Percentiles rank a stretch among this genome's conserved stretches.
These are phyloP conservation scores for Taiozyma sp. DNA, from an alignment of 1,139 yeast genomes.

Conservation along the genomic window DNA sequence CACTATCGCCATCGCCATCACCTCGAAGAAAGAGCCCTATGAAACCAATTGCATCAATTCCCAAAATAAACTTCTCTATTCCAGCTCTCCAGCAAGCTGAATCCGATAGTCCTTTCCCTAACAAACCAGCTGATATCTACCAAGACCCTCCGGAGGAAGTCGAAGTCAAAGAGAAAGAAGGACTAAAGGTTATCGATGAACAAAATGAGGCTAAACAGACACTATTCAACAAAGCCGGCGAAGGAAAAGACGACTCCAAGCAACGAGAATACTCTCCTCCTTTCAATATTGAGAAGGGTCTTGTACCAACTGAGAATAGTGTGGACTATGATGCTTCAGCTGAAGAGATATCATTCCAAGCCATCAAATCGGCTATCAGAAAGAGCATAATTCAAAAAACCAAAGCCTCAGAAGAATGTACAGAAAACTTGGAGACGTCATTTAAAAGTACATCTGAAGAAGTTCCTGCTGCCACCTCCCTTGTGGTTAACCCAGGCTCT, in stretches of 20 bases:
- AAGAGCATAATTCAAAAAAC: slow-evolving; percentile 18
- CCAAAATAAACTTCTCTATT: background rate
- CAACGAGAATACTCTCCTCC: background rate
- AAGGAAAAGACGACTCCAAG: background rate
- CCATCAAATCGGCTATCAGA: slow-evolving; percentile 26
- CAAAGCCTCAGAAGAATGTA: slow-evolving; percentile 7
- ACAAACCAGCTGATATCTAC: background rate
- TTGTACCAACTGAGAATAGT: slow-evolving; percentile 3
- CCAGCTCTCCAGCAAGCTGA: background rate
- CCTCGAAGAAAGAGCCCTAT: background rate
- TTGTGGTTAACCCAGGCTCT: slow-evolving; percentile 14
- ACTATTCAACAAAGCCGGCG: background rate
- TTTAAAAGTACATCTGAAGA: slow-evolving; percentile 19
- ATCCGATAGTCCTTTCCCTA: background rate
- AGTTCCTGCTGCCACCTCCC: slow-evolving; percentile 13
- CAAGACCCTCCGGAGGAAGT: background rate
- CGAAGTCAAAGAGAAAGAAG: background rate
- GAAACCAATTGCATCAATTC: background rate
- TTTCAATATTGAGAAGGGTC: background rate
- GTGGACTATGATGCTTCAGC: slow-evolving; percentile 15
- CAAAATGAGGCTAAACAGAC: background rate
- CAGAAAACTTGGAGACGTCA: slow-evolving; percentile 13
- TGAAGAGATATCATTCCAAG: slow-evolving; percentile 26
- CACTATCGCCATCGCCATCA: background rate
- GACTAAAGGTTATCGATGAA: background rate